Conservation (phyloP, 169 alveolate species). For the Neospora caninum region DNA sequence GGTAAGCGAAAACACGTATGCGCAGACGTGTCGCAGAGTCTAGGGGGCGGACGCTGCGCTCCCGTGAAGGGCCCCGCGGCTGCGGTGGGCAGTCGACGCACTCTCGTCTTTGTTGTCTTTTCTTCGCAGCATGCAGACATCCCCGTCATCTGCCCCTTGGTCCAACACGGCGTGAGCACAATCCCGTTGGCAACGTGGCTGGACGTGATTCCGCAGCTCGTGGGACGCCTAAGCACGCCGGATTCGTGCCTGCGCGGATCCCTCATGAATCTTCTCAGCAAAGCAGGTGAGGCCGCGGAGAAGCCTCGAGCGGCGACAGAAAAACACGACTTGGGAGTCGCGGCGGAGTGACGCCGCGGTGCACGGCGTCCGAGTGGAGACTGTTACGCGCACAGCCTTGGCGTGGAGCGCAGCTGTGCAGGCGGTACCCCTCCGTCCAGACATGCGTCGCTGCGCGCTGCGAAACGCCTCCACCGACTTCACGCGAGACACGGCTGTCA, state of each 20-base stretch:
- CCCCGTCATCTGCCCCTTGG: conserved; percentile 66
- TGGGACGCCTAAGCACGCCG: conserved; percentile 37
- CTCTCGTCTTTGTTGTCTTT: not conserved
- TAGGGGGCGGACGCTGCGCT: too few relatives aligned
- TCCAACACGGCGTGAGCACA: conserved; percentile 77
- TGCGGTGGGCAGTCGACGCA: not conserved
- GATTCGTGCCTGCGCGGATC: not conserved
- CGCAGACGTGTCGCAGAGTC: not conserved
- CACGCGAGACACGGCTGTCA: not conserved
- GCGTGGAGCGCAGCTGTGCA: too few relatives aligned
- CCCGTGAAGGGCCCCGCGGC: too few relatives aligned
- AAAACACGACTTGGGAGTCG: too few relatives aligned
- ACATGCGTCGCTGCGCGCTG: too few relatives aligned
- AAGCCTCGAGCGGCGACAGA: too few relatives aligned
- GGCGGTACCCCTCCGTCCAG: too few relatives aligned
- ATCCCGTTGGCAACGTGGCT: conserved; percentile 82
- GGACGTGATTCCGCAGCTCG: conserved; percentile 72
- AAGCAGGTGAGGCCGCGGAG: not conserved
- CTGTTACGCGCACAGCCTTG: too few relatives aligned
- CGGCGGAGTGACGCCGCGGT: too few relatives aligned
- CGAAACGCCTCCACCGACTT: too few relatives aligned
- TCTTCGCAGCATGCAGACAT: conserved; percentile 40
- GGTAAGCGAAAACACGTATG: conserved; percentile 70
- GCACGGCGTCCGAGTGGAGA: too few relatives aligned
- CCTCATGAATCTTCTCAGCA: not conserved